phyloP scores from a whole-genome alignment of 164 flowering plant genomes.

The Hamamelis virginiana region DNA sequence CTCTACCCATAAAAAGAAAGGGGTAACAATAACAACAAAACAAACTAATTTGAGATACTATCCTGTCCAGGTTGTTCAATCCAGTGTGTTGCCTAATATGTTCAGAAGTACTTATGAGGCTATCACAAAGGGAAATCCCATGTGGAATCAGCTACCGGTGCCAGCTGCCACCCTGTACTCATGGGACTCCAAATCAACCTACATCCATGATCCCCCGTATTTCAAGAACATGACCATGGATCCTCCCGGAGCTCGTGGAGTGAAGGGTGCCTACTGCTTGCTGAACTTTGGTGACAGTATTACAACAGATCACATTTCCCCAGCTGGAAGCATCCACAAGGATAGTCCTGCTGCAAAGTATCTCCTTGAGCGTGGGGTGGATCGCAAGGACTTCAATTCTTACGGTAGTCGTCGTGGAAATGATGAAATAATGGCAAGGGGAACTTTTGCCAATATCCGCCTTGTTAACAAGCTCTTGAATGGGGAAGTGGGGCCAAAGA shows the following conservation, averaged over 20 bases:
- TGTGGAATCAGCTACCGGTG: slow-evolving; percentile 73
- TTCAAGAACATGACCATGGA: slow-evolving; percentile 78
- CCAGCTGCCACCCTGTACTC: slow-evolving; percentile 49
- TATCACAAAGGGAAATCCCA: slow-evolving; percentile 74
- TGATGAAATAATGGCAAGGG: slow-evolving; percentile 86
- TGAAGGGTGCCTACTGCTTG: slow-evolving; percentile 80
- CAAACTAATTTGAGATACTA: slow-evolving; percentile 11
- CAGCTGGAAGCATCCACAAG: slow-evolving; percentile 81
- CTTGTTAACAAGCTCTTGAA: slow-evolving; percentile 77
- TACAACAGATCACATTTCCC: slow-evolving; percentile 86
- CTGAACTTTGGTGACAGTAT: slow-evolving; percentile 85
- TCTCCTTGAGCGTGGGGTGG: slow-evolving; percentile 73
- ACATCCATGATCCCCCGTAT: slow-evolving; percentile 88
- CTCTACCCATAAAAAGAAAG: no score
- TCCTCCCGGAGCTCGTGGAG: slow-evolving; percentile 82
- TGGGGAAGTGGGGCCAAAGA: slow-evolving; percentile 83
- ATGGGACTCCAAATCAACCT: slow-evolving; percentile 80
- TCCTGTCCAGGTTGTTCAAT: slow-evolving; percentile 59
- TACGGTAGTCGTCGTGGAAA: slow-evolving; percentile 88
- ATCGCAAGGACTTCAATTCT: slow-evolving; percentile 73
- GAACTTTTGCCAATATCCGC: slow-evolving; percentile 86
- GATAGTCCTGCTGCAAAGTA: slow-evolving; percentile 83
- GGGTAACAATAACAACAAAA: neutral
- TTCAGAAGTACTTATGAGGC: slow-evolving; percentile 71
- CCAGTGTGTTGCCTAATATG: slow-evolving; percentile 77